Percentiles rank a stretch among this genome's conserved stretches.
Conservation (phyloP, 2,329 filamentous ascomycete genomes). For the Ophiocordyceps robertsii region DNA sequence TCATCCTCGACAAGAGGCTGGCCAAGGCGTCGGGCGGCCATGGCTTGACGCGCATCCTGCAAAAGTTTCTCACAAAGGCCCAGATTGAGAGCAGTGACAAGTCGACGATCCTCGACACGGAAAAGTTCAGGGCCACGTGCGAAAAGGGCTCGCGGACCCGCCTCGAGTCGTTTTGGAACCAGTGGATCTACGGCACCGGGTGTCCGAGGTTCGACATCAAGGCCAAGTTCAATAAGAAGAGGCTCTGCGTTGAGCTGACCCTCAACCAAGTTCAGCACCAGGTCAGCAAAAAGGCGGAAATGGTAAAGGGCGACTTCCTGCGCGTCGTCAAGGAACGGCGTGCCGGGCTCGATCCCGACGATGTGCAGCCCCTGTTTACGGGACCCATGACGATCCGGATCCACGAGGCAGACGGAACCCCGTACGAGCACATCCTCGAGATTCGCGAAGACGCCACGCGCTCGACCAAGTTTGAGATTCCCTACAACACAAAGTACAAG, state of each 20-base stretch:
- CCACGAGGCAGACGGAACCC: conserved; percentile 94
- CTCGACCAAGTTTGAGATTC: conserved; percentile 72
- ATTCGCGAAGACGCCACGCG: conserved; percentile 77
- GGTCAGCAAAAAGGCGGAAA: conserved; percentile 24
- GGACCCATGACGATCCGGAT: conserved; percentile 97
- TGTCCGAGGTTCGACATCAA: conserved; percentile 79
- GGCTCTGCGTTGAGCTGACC: conserved; percentile 83
- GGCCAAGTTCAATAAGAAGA: conserved; percentile 95
- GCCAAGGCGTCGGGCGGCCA: conserved; percentile 73
- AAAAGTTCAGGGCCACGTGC: conserved; percentile 68
- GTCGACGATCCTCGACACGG: conserved; percentile 61
- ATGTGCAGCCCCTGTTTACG: conserved; percentile 70
- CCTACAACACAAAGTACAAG: conserved; percentile 99
- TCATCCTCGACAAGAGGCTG: conserved; percentile 83
- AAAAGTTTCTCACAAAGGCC: conserved; percentile 72
- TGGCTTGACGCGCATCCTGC: conserved; percentile 75
- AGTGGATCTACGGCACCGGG: conserved; percentile 82
- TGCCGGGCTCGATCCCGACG: conserved; percentile 53
- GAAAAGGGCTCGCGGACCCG: conserved; percentile 82
- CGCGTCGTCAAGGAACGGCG: conserved; percentile 72
- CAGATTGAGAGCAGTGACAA: conserved; percentile 49
- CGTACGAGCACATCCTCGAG: conserved; percentile 94
- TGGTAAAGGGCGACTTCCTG: conserved; percentile 67
- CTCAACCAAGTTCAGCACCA: conserved; percentile 62
- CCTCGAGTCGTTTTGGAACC: conserved; percentile 80